Base-by-base conservation (phyloP, 768 basidiomycete species). In the Lactarius indigo region DNA sequence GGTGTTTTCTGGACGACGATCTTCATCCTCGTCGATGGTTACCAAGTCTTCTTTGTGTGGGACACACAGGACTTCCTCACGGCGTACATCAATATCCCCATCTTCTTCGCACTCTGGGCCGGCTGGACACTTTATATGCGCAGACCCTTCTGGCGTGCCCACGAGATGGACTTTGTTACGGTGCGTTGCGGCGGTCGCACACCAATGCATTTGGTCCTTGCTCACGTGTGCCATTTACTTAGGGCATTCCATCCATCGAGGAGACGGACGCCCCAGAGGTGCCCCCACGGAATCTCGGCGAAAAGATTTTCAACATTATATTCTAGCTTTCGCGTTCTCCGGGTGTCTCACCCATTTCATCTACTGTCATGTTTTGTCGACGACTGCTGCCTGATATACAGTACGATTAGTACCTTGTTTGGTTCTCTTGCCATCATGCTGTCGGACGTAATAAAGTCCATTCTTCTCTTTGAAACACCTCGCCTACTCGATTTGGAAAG, bases 151-250 rank as follows among this genome's bases (percentile, higher is more conserved):
- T 87, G 87, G 87, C 82, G 80, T 65, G 79, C 84, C 2, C 64
- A 79, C 28, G 85, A 91, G 70, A 88, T 90, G 84, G 90, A 91
- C 74, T 88, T 90, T 66, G 82, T 85, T 65, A 87, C 88, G 41
- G 87, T 86, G 64, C 61, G 84, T 75, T 18, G 9, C 20, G 1
- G 17, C 18, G 55, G n/a, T n/a, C 57, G 5, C 31, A 50, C 18
- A 7, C 12, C 35, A 37, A 10, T 37, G 10, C 35, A 37, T 12
- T 13, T 10, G 23, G n/a, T 10, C 18, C 17, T 56, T 33, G 30
- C 52, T 41, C 42, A 33, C 23, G 20, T 37, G 20, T 20, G 18
- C 26, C 42, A 20, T 60, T 9, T 13, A 52, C 3, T 55, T 68
- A 88, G 85, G 84, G 88, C 62, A 87, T 91, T 64, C 90, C 90